Conservation (phyloP, 768 basidiomycete genomes). For the Pleurotus djamor region DNA sequence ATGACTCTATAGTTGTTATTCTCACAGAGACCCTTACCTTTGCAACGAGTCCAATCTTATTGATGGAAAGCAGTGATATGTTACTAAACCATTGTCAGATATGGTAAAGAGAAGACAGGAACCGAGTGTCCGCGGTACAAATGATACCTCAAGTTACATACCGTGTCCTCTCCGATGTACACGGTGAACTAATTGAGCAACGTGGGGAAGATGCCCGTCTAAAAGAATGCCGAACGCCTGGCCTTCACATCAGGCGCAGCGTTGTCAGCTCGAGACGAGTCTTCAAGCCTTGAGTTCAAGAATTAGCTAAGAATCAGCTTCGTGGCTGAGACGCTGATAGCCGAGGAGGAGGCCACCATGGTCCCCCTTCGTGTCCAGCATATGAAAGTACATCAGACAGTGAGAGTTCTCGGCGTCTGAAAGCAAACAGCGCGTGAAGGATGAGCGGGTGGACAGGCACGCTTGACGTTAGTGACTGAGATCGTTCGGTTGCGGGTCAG, state of each 20-base stretch:
- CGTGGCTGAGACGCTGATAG: background rate
- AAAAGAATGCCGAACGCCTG: too few relatives aligned
- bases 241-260: too few relatives aligned
- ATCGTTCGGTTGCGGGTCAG: background rate
- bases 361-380: background rate
- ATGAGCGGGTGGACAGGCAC: constrained; percentile 17
- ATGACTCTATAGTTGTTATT: background rate
- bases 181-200: too few relatives aligned
- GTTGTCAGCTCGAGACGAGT: too few relatives aligned
- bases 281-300: too few relatives aligned
- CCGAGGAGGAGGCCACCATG: too few relatives aligned
- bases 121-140: too few relatives aligned
- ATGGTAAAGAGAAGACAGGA: background rate
- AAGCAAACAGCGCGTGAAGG: background rate
- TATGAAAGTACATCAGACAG: constrained; percentile 1
- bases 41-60: background rate
- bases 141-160: too few relatives aligned
- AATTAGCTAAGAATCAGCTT: background rate
- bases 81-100: background rate
- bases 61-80: background rate
- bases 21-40: background rate
- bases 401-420: background rate
- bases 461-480: background rate
- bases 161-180: too few relatives aligned
- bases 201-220: too few relatives aligned